Conservation (phyloP, 2,329 filamentous ascomycete species). For the Cordyceps javanica region DNA sequence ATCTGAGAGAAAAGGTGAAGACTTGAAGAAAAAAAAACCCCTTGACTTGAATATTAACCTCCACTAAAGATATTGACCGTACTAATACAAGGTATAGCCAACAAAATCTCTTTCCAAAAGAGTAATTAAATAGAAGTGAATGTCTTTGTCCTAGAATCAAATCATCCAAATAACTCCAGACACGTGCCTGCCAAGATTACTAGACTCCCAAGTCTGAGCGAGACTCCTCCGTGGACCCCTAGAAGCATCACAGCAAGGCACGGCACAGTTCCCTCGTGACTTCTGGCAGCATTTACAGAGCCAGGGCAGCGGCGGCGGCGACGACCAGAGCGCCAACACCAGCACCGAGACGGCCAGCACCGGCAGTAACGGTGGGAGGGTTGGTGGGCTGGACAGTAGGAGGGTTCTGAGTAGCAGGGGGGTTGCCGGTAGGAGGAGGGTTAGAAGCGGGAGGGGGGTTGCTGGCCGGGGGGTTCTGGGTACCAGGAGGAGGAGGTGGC, state of each 20-base stretch:
- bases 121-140: constrained; percentile 2
- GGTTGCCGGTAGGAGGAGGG: neutral
- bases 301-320: constrained; percentile 32
- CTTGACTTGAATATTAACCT: constrained; percentile 9
- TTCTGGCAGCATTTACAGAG: constrained; percentile 23
- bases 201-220: neutral
- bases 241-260: neutral
- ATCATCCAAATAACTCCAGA: neutral
- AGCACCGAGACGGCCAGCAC: constrained; percentile 30
- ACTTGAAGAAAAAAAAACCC: neutral
- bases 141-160: neutral
- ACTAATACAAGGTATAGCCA: neutral
- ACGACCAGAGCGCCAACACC: constrained; percentile 31
- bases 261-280: neutral
- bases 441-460: constrained; percentile 13
- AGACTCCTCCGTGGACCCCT: neutral
- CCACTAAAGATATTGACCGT: constrained; percentile 4
- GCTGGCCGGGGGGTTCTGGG: constrained; percentile 1
- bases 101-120: neutral
- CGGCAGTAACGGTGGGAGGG: constrained; percentile 26
- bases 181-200: neutral
- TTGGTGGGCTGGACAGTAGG: constrained; percentile 12
- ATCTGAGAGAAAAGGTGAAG: neutral
- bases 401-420: constrained; percentile 8
- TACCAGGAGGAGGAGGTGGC: too few species aligned